These are phyloP conservation scores for Tuctoria greenei DNA, from an alignment of 176 grass and related monocot species.

Conservation along the genomic window DNA sequence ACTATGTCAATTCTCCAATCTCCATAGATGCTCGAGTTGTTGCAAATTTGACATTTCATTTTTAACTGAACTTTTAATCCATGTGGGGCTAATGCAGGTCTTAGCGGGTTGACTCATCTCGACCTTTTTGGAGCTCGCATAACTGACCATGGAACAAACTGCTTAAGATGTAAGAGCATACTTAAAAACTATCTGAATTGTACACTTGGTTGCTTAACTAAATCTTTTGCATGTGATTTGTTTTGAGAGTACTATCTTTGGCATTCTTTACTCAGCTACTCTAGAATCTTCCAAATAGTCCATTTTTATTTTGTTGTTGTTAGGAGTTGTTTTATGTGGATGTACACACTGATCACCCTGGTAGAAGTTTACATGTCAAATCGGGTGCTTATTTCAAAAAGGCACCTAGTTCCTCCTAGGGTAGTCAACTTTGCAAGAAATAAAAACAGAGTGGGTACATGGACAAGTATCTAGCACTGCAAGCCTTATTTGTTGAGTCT, in stretches of 20 bases:
- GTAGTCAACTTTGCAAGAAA: not conserved
- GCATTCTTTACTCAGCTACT: not conserved
- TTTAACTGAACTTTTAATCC: slow-evolving; percentile 6
- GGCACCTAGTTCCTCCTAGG: too few species aligned
- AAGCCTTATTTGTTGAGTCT: not conserved
- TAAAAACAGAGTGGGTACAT: not conserved
- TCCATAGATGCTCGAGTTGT: not conserved
- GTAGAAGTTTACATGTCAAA: too few species aligned
- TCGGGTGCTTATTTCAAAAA: not conserved
- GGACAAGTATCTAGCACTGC: not conserved
- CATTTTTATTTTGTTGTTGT: not conserved
- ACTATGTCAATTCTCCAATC: not conserved
- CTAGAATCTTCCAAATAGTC: not conserved
- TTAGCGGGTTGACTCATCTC: slow-evolving; percentile 86
- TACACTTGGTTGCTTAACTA: not conserved
- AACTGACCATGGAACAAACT: slow-evolving; percentile 77
- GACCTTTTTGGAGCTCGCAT: slow-evolving; percentile 94
- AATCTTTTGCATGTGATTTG: not conserved
- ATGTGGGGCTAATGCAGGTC: slow-evolving; percentile 51
- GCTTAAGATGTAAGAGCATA: slow-evolving; percentile 72
- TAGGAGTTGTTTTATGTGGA: not conserved
- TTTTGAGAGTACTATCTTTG: not conserved
- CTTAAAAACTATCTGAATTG: not conserved
- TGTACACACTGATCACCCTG: too few species aligned
- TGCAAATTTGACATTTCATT: not conserved